Percentiles rank a stretch among this genome's conserved stretches.
phyloP scores from a whole-genome alignment of 345 rosid genomes.

The Eucalyptus marginata region DNA sequence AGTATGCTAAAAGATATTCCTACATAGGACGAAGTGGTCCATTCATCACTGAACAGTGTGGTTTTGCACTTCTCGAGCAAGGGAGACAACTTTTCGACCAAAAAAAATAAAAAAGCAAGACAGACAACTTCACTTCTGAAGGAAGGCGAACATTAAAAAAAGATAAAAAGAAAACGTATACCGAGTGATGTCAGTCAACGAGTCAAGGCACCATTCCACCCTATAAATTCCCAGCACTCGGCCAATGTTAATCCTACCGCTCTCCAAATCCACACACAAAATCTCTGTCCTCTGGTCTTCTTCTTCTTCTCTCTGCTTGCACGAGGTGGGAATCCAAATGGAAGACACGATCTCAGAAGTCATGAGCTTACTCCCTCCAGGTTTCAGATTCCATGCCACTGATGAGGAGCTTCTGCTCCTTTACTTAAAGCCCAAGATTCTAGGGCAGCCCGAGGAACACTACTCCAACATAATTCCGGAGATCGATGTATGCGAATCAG shows the following conservation, averaged over 20 bases:
- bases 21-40: neutral
- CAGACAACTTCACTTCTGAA: neutral
- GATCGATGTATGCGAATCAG: constrained; percentile 14
- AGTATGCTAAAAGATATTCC: neutral
- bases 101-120: neutral
- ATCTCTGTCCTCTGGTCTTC: neutral
- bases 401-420: constrained; percentile 25
- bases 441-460: neutral
- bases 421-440: constrained; percentile 19
- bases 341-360: neutral
- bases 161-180: neutral
- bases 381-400: constrained; percentile 29
- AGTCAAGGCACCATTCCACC: neutral
- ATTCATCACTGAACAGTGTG: neutral
- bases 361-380: neutral
- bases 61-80: neutral
- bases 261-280: neutral
- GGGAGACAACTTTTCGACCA: neutral
- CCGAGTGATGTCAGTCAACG: neutral
- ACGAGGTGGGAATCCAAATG: neutral
- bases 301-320: neutral
- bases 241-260: neutral
- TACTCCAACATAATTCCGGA: constrained; percentile 5
- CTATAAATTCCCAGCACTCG: neutral
- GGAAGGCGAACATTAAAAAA: neutral